phyloP scores from a whole-genome alignment of 148 eudicot species.

The Pharnaceum exiguum region DNA sequence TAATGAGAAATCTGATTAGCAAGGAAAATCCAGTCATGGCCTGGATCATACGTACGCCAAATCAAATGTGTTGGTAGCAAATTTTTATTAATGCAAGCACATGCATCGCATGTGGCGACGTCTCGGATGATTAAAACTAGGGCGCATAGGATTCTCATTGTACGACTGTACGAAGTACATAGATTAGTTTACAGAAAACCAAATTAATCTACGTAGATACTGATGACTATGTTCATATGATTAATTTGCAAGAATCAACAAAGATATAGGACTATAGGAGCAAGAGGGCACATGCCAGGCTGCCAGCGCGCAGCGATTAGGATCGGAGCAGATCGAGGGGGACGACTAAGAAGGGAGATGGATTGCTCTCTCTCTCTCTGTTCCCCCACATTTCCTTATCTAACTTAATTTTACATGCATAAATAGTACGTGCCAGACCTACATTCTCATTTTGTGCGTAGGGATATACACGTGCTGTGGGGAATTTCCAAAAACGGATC shows the following conservation, averaged over 20 bases:
- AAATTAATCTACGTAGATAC: neutral
- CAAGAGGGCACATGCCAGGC: constrained; percentile 12
- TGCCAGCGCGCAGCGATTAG: too few relatives aligned
- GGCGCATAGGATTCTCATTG: constrained; percentile 17
- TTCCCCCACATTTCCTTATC: too few relatives aligned
- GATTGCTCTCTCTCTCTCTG: neutral
- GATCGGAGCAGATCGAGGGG: neutral
- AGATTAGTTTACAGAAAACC: constrained; percentile 4
- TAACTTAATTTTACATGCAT: too few relatives aligned
- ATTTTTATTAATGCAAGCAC: constrained; percentile 15
- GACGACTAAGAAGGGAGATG: neutral
- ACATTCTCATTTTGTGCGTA: constrained; percentile 9
- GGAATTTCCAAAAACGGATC: neutral
- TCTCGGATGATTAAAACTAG: constrained; percentile 18
- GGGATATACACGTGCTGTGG: constrained; percentile 8
- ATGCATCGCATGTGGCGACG: constrained; percentile 20
- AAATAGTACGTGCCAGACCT: too few relatives aligned
- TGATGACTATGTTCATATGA: neutral
- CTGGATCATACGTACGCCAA: neutral
- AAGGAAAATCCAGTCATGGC: neutral
- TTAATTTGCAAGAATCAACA: neutral
- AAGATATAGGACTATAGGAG: constrained; percentile 1
- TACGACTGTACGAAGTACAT: neutral
- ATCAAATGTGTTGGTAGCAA: neutral
- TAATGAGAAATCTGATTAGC: neutral